Evolutionary conservation across 495 filamentous ascomycete genomes (phyloP), one percentile per base, ranked within the genome.

Genomic region (Glonium stellatum): DNA sequence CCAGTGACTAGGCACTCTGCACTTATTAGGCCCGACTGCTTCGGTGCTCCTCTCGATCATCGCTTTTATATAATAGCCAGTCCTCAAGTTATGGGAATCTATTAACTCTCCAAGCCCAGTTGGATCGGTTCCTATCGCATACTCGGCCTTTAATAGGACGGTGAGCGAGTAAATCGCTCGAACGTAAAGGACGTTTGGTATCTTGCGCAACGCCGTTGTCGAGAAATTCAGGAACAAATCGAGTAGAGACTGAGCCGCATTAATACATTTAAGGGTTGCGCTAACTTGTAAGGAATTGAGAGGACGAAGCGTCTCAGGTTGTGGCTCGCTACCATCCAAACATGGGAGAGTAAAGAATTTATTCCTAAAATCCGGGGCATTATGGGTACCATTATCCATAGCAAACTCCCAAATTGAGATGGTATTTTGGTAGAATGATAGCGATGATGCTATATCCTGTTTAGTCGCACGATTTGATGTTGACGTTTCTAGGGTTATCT

Each of bases 121-220:
- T 3, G 54, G 57, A 27, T 65, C 65, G 10, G 76, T 71, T 19
- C 74, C 73, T 21, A 79, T 72, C 0, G 78, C 77, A 60, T 77
- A 78, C 59, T 78, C 74, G 25, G 80, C 73, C 53, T 81, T 81
- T 44, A 80, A 65, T 10, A 82, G 69, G 2, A 77, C 75, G 34
- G 78, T 75, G 15, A 80, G 34, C 0, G 75, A 73, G 58, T 74
- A 74, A 0, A 69, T 68, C 25, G 76, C 70, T 6, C 77, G 74
- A 8, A 77, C 76, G 56, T 76, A 82, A 25, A 73, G 71, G 15
- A 77, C 68, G 31, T 77, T 78, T 1, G 79, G 77, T 15, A 80
- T 57, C 47, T 72, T 72, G 31, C 75, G 76, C 64, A 81, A 69
- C 0, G 65, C 69, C 13, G 72, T 67, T 11, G 71, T 66, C 39